phyloP scores from a whole-genome alignment of 202 grass and related monocot species.

The Digitaria exilis region DNA sequence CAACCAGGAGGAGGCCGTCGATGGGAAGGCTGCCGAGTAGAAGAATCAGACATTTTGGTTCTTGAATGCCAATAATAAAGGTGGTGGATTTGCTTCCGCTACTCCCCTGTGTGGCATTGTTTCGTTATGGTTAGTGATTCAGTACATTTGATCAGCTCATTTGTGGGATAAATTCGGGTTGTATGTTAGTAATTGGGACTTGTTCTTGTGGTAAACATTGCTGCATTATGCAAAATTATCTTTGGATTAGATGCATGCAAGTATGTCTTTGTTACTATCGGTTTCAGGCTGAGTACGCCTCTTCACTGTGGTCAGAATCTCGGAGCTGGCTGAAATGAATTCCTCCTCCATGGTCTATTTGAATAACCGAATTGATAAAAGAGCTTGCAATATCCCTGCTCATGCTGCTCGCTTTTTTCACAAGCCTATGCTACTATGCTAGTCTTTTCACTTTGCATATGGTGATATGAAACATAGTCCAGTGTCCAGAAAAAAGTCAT shows the following conservation, averaged over 20 bases:
- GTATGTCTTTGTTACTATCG: background rate
- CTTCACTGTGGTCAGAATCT: background rate
- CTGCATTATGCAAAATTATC: constrained; percentile 1
- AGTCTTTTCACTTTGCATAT: background rate
- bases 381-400: background rate
- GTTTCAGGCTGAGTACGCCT: background rate
- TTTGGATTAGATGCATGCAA: background rate
- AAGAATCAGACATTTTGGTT: background rate
- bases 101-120: background rate
- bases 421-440: background rate
- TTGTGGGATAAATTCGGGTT: background rate
- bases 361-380: background rate
- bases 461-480: background rate
- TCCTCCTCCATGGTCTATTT: background rate
- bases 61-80: constrained; percentile 36
- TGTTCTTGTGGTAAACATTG: constrained; percentile 11
- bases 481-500: background rate
- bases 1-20: constrained; percentile 16
- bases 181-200: background rate
- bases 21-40: constrained; percentile 18
- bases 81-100: constrained; percentile 8
- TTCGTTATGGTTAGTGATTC: background rate
- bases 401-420: background rate
- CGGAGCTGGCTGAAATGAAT: background rate
- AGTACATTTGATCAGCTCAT: constrained; percentile 19